phyloP scores from a whole-genome alignment of 768 basidiomycete species.

The Dioszegia aurantiaca region DNA sequence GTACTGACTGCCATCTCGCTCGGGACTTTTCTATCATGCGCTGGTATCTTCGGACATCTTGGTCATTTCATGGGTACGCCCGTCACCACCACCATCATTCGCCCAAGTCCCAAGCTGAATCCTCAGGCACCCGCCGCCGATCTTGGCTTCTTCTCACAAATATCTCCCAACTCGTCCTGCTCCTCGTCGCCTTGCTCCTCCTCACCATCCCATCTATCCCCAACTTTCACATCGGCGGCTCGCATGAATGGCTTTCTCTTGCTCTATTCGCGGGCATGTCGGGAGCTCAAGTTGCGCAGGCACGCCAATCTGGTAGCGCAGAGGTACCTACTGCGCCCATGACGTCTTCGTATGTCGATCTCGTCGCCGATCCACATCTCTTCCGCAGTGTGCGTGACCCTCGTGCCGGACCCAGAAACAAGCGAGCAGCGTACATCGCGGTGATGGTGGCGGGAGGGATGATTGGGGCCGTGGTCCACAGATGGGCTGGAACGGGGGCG shows the following conservation, averaged over 20 bases:
- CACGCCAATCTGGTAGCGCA: conserved; percentile 32
- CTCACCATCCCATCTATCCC: conserved; percentile 19
- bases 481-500: conserved; percentile 33
- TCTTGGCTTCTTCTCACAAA: conserved; percentile 34
- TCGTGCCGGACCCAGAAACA: conserved; percentile 32
- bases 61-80: conserved; percentile 37
- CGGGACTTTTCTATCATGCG: conserved; percentile 28
- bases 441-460: conserved; percentile 39
- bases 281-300: conserved; percentile 42
- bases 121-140: conserved; percentile 33
- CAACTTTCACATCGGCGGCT: conserved; percentile 14
- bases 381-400: conserved; percentile 22
- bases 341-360: conserved; percentile 40
- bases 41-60: conserved; percentile 37
- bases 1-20: conserved; percentile 38
- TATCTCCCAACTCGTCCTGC: conserved; percentile 23
- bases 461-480: conserved; percentile 37
- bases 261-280: conserved; percentile 39
- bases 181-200: conserved; percentile 31
- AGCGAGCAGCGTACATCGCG: conserved; percentile 33
- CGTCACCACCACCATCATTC: not conserved
- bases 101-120: not conserved
- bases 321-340: conserved; percentile 43
- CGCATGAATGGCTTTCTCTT: conserved; percentile 35
- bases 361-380: conserved; percentile 36